Percentiles rank a stretch among this genome's conserved stretches.
These are phyloP conservation scores for Aspergillus sp. DNA, from an alignment of 2,329 filamentous ascomycete genomes.

Conservation along the genomic window DNA sequence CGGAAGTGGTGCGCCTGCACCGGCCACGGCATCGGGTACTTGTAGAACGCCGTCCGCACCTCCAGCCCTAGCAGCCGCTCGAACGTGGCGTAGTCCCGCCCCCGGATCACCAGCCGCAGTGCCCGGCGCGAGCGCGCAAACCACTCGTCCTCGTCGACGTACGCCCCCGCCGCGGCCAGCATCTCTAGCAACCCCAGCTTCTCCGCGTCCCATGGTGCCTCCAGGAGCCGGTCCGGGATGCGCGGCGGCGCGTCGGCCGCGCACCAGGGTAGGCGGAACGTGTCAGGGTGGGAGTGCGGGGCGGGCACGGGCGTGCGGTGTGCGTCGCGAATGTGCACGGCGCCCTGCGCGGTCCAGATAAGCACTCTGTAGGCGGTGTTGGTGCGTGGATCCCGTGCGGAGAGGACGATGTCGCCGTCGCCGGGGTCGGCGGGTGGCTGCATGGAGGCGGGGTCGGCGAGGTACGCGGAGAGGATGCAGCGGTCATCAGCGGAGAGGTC, in stretches of 20 bases:
- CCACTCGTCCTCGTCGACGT: constrained; percentile 34
- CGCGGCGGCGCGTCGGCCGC: constrained; percentile 24
- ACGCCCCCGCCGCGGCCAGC: constrained; percentile 32
- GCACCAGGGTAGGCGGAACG: constrained; percentile 36
- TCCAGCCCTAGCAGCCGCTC: constrained; percentile 27
- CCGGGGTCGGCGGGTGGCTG: background rate
- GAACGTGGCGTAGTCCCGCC: constrained; percentile 35
- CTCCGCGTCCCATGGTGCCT: constrained; percentile 36
- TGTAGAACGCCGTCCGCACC: constrained; percentile 32
- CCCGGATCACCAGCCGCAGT: constrained; percentile 34
- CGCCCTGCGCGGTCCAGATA: constrained; percentile 40
- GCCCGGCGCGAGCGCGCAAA: constrained; percentile 30
- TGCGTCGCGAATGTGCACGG: constrained; percentile 29
- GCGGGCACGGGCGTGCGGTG: constrained; percentile 19
- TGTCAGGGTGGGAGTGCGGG: constrained; percentile 27
- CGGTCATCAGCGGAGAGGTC: constrained; percentile 26
- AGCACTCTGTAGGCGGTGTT: constrained; percentile 27
- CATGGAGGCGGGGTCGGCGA: background rate
- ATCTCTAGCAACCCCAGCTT: constrained; percentile 41
- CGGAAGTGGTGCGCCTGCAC: constrained; percentile 31
- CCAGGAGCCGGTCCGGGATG: constrained; percentile 41
- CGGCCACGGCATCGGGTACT: constrained; percentile 34
- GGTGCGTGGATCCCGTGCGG: background rate
- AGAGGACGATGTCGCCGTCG: background rate
- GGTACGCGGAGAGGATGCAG: constrained; percentile 17